Conservation (phyloP, 202 grass and related monocot genomes). For the Carex arenaria region DNA sequence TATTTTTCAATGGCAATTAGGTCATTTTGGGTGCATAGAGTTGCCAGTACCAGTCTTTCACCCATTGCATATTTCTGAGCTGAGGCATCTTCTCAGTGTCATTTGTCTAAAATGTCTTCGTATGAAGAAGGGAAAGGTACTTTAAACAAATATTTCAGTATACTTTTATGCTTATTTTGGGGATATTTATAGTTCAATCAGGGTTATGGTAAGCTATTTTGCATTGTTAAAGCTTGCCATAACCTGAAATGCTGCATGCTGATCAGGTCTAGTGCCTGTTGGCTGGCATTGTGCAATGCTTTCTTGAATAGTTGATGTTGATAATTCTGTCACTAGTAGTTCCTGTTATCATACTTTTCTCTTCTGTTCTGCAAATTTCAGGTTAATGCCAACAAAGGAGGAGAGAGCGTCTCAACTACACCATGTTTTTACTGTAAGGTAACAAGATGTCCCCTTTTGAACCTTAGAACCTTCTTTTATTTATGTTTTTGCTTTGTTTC, state of each 20-base stretch:
- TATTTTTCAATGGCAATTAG: slow-evolving; percentile 29
- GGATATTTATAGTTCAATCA: background rate
- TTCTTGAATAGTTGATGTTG: background rate
- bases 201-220: background rate
- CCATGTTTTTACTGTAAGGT: slow-evolving; percentile 71
- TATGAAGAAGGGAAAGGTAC: slow-evolving; percentile 89
- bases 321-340: background rate
- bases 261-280: background rate
- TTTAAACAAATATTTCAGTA: background rate
- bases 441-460: slow-evolving; percentile 22
- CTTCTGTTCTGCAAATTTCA: slow-evolving; percentile 32
- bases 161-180: background rate
- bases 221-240: background rate
- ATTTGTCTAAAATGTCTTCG: slow-evolving; percentile 81
- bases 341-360: slow-evolving; percentile 7
- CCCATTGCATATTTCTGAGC: slow-evolving; percentile 70
- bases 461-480: background rate
- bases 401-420: slow-evolving; percentile 36
- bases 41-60: slow-evolving; percentile 92
- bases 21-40: slow-evolving; percentile 93
- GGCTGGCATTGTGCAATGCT: slow-evolving; percentile 8
- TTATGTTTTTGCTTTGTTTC: background rate
- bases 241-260: background rate
- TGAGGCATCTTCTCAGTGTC: slow-evolving; percentile 57
- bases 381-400: slow-evolving; percentile 48